Conservation (phyloP, 208 protist genomes). For the Tetramitus jugosus region DNA sequence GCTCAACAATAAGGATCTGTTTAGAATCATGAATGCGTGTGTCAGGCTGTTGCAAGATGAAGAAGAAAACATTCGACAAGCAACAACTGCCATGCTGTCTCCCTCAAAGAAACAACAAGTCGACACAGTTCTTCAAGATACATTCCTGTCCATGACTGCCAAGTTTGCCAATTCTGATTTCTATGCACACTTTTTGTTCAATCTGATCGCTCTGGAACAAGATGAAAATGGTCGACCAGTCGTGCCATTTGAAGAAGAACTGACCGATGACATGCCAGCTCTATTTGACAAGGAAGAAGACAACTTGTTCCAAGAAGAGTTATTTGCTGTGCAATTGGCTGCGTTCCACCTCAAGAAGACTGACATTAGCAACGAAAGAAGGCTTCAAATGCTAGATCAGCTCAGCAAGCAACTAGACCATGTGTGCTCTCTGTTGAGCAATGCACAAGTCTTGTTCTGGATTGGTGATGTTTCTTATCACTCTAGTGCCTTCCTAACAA, state of each 20-base stretch:
- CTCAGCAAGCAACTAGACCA: no score
- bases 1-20: no score
- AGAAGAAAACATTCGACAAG: background rate
- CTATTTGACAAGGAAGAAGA: slow-evolving; percentile 18
- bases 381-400: no score
- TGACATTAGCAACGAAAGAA: background rate
- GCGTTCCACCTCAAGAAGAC: no score
- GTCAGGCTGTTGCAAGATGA: slow-evolving; percentile 3
- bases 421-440: no score
- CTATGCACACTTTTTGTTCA: background rate
- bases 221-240: background rate
- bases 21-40: no score
- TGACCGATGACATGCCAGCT: background rate
- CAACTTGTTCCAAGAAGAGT: background rate
- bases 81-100: background rate
- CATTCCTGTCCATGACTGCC: background rate
- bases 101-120: background rate
- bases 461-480: no score
- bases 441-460: no score
- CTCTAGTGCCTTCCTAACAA: no score
- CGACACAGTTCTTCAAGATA: background rate
- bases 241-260: background rate
- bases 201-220: background rate
- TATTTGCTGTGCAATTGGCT: background rate
- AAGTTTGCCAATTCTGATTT: background rate